Evolutionary conservation across 2,329 filamentous ascomycete species (phyloP), one percentile per base, ranked within the genome.

Genomic region (Ceratocystis huliohia): DNA sequence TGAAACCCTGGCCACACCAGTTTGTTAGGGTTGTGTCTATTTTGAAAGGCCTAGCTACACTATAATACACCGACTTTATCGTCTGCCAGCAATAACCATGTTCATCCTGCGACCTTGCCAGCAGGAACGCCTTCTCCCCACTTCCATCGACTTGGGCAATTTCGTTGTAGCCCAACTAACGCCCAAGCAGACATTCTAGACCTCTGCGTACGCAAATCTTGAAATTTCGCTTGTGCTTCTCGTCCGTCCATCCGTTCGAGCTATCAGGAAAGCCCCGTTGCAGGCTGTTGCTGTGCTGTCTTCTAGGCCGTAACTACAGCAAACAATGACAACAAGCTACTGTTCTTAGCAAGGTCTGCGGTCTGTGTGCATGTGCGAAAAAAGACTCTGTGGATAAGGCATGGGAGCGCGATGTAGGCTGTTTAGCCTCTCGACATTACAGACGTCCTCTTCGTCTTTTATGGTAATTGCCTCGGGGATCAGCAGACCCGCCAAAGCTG

Each of bases 251-350:
- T 15, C 48, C 48, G 15, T 59, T 30, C 28, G 33, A 28, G 56
- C 56, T 59, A 33, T 15, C 6, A 53, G 48, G 48, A 20, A 22
- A 5, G 22, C 22, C 25, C 17, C 56, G 28, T 17, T 30, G 28
- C 7, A 59, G 37, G 28, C 7, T 25, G 22, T 25, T 25, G 22
- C 22, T 59, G 56, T 28, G 56, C 33, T 59, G 56, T 59, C 56
- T 30, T 28, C 37, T 10, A 8, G 56, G n/a, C n/a, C 25, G 56
- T 59, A 59, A 59, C 56, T 30, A 59, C 56, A 59, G n/a, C 28
- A 59, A 33, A 59, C 15, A 59, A 59, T 33, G 30, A 37, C 25
- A 59, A 59, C 56, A 59, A 37, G n/a, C 25, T 59, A 15, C 56
- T n/a, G 13, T 37, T 59, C 56, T 37, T 17, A 17, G 56, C 3